Percentiles rank a stretch among this genome's conserved stretches.
phyloP scores from a whole-genome alignment of 78 protist species.

The Dictyostelium purpureum region DNA sequence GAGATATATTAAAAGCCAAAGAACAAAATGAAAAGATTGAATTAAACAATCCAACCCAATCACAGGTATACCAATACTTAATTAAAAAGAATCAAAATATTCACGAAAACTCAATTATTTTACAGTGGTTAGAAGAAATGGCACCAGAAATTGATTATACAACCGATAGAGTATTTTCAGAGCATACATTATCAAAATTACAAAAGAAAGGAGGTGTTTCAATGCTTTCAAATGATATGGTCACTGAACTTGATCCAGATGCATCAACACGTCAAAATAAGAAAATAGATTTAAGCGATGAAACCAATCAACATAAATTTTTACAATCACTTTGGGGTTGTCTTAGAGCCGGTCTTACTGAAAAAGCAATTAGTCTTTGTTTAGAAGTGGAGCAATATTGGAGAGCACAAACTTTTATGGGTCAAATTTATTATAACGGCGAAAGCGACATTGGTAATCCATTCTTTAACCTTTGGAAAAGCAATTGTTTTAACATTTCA shows the following conservation, averaged over 20 bases:
- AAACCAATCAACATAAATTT: conserved; percentile 1
- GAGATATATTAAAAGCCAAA: conserved; percentile 17
- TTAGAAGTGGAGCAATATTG: conserved; percentile 12
- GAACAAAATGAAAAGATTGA: not conserved
- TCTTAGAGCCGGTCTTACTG: conserved; percentile 37
- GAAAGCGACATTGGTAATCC: conserved; percentile 45
- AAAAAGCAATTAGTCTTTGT: conserved; percentile 24
- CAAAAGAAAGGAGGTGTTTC: not conserved
- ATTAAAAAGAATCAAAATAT: not conserved
- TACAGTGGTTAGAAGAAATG: conserved; percentile 72
- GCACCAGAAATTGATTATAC: conserved; percentile 4
- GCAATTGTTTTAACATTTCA: conserved; percentile 8
- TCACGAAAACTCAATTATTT: conserved; percentile 20
- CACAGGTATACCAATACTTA: not conserved
- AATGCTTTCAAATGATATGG: not conserved
- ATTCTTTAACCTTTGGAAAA: conserved; percentile 43
- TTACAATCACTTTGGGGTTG: conserved; percentile 25
- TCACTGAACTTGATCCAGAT: conserved; percentile 36
- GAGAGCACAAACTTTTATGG: conserved; percentile 62
- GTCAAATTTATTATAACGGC: not conserved
- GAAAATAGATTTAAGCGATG: conserved; percentile 18
- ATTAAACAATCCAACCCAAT: not conserved
- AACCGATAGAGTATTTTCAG: conserved; percentile 21
- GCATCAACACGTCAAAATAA: conserved; percentile 15
- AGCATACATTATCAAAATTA: conserved; percentile 1